Evolutionary conservation across 1,284 basidiomycete genomes (phyloP).

Genomic region (Trametes hirsuta): DNA sequence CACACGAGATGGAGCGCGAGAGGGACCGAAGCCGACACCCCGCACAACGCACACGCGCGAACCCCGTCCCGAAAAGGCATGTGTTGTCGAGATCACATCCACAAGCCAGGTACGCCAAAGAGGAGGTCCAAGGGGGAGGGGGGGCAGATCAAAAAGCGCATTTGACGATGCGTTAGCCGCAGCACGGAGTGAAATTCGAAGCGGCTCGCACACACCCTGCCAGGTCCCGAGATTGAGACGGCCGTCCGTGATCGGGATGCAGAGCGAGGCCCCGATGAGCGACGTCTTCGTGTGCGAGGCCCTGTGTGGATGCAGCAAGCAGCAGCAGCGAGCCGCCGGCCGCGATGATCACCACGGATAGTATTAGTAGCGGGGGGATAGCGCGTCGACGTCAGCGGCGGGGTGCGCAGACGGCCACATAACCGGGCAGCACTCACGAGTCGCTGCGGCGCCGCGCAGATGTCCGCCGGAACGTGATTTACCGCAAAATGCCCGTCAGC

Average conservation of each 20-base stretch:
- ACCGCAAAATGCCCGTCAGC: too few species aligned
- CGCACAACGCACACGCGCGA: neutral
- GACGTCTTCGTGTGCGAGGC: slow-evolving; percentile 92
- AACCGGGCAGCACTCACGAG: slow-evolving; percentile 54
- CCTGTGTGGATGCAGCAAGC: slow-evolving; percentile 38
- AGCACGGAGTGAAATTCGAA: neutral
- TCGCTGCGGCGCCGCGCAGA: slow-evolving; percentile 49
- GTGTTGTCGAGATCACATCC: neutral
- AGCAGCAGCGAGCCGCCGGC: too few species aligned
- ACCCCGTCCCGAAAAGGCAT: neutral
- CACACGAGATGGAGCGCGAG: neutral
- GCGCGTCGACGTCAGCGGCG: neutral
- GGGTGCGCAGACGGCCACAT: neutral
- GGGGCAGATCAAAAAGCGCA: neutral
- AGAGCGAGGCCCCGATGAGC: slow-evolving; percentile 80
- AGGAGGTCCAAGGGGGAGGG: neutral
- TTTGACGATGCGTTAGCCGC: too few species aligned
- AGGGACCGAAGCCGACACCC: neutral
- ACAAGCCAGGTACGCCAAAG: neutral
- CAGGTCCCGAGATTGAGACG: slow-evolving; percentile 86
- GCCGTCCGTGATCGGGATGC: slow-evolving; percentile 85
- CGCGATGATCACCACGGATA: too few species aligned
- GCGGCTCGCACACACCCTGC: slow-evolving; percentile 65
- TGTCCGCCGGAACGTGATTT: too few species aligned
- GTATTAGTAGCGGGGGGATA: too few species aligned